Conservation (phyloP, 2,329 filamentous ascomycete genomes). For the Ophiostoma tasmaniense region DNA sequence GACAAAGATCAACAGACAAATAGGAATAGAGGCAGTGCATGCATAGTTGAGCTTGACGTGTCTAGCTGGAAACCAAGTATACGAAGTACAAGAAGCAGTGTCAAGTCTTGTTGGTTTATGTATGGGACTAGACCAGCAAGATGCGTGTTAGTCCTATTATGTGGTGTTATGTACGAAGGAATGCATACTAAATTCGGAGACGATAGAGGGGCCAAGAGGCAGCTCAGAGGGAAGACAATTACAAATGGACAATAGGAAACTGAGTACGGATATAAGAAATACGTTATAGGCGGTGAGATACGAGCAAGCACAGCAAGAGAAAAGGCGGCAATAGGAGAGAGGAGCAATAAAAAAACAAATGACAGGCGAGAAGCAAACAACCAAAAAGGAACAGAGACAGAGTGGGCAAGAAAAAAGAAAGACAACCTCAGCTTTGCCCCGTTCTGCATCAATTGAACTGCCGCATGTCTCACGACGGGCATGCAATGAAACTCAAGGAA, state of each 20-base stretch:
- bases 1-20: not conserved
- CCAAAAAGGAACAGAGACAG: not conserved
- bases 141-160: not conserved
- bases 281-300: too few species aligned
- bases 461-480: not conserved
- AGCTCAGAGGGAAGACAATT: too few species aligned
- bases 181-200: too few species aligned
- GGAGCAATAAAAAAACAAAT: not conserved
- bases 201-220: too few species aligned
- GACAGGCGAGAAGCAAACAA: not conserved
- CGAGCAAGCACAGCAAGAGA: not conserved
- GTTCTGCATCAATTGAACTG: not conserved
- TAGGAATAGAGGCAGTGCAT: not conserved
- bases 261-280: too few species aligned
- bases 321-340: not conserved
- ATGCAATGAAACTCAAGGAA: not conserved
- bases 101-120: not conserved
- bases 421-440: not conserved
- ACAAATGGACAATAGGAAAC: too few species aligned
- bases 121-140: not conserved
- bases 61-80: not conserved
- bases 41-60: too few species aligned
- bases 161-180: not conserved
- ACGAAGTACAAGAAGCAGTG: too few species aligned
- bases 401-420: not conserved